phyloP scores from a whole-genome alignment of 2,329 filamentous ascomycete genomes.

The Trichoderma sp. region DNA sequence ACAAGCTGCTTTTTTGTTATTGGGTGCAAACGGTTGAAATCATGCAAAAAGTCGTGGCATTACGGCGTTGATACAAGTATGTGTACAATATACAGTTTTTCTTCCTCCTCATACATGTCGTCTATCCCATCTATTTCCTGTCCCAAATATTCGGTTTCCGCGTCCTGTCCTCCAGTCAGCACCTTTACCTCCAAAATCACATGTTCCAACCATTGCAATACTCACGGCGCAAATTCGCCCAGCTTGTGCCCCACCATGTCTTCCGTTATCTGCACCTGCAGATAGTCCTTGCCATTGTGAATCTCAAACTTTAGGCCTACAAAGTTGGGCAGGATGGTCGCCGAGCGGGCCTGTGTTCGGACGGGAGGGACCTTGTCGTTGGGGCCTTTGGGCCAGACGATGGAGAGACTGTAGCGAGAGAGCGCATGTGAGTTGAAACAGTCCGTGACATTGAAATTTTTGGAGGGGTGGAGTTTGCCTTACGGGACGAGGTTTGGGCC shows the following conservation, averaged over 20 bases:
- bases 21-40: neutral
- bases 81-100: slow-evolving; percentile 33
- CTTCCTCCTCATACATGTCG: slow-evolving; percentile 26
- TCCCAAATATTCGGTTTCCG: slow-evolving; percentile 60
- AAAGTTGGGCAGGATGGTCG: slow-evolving; percentile 90
- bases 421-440: neutral
- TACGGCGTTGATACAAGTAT: slow-evolving; percentile 35
- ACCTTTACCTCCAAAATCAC: neutral
- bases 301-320: slow-evolving; percentile 87
- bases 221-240: slow-evolving; percentile 87
- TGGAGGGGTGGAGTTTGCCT: slow-evolving; percentile 32
- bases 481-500: slow-evolving; percentile 58
- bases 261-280: slow-evolving; percentile 81
- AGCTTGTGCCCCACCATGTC: slow-evolving; percentile 97
- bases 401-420: slow-evolving; percentile 55
- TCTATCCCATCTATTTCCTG: slow-evolving; percentile 36
- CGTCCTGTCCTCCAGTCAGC: slow-evolving; percentile 45
- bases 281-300: slow-evolving; percentile 87
- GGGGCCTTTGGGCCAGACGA: slow-evolving; percentile 58
- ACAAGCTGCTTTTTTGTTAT: neutral
- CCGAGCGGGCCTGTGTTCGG: slow-evolving; percentile 81
- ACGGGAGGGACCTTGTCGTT: slow-evolving; percentile 71
- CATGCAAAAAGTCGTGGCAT: slow-evolving; percentile 14
- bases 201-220: slow-evolving; percentile 30
- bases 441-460: neutral